Evolutionary conservation across 1,139 yeast species (phyloP), one percentile per base, ranked within the genome.

Genomic region (Saccharomycopsis hybrid): DNA sequence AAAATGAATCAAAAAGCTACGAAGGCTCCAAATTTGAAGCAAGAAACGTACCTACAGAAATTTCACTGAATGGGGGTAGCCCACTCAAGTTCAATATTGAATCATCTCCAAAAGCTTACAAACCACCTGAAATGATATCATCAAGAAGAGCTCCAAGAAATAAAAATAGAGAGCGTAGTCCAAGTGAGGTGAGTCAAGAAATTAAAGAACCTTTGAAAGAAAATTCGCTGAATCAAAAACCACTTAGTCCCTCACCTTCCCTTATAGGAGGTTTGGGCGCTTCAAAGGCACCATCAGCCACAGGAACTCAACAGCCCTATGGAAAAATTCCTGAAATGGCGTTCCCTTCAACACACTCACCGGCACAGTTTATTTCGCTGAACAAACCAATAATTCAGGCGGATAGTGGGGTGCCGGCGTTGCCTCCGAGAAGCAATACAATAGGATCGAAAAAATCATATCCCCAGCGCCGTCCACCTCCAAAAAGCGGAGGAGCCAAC

Each of bases 41-140:
- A 18, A 18, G 18, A 18, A 18, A 18, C 18, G 18, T 18, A 18
- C 18, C 18, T 18, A 18, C 18, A 18, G 18, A 18, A 18, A 18
- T 18, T 18, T 18, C 18, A 18, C 18, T 18, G 18, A 33, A 28
- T 24, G 29, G 44, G 33, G 58, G 13, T 11, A 43, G 27, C n/a
- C 27, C 33, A 30, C 32, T 33, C 4, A 13, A 11, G 5, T 36
- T 24, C 9, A 36, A n/a, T n/a, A 5, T 36, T 11, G 24, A 36
- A 36, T 5, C 24, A 7, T 36, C 39, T 36, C 9, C 39, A n/a
- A 36, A 36, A 13, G 32, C 47, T 7, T 78, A 78, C 55, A 69
- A 66, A 2, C 77, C 82, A 0, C 86, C 86, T 0, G 85, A 80
- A 59, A 81, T 82, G 87, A 81, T 81, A 31, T 71, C 77, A 47